Conservation (phyloP, 805 yeast genomes). For the Wickerhamomyces alni region DNA sequence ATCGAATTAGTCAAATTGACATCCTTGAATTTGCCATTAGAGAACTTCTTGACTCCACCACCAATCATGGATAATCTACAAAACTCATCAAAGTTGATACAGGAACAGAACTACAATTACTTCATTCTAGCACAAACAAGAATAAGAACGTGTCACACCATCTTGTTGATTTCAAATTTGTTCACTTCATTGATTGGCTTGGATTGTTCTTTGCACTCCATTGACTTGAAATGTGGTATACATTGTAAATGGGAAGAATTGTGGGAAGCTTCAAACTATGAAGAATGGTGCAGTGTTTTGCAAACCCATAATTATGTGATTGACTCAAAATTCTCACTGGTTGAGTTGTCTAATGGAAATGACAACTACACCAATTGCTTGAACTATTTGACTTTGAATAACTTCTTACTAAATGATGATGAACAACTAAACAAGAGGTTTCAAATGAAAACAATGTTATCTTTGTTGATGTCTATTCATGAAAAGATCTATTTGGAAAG, state of each 20-base stretch:
- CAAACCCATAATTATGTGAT: constrained; percentile 31
- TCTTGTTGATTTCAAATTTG: constrained; percentile 52
- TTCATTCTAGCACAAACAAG: constrained; percentile 72
- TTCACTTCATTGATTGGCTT: constrained; percentile 43
- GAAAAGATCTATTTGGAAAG: constrained; percentile 57
- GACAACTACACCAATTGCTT: constrained; percentile 40
- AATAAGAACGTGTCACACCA: constrained; percentile 65
- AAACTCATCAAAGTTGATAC: constrained; percentile 22
- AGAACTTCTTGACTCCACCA: constrained; percentile 35
- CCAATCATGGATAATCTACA: constrained; percentile 30
- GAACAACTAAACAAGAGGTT: constrained; percentile 29
- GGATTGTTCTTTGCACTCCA: constrained; percentile 36
- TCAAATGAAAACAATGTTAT: constrained; percentile 44
- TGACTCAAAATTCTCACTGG: constrained; percentile 49
- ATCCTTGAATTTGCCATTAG: constrained; percentile 58
- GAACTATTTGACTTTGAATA: constrained; percentile 37
- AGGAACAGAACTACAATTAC: constrained; percentile 34
- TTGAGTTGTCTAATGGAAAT: constrained; percentile 49
- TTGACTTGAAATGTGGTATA: constrained; percentile 56
- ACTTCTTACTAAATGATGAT: constrained; percentile 31
- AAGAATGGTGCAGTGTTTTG: constrained; percentile 45
- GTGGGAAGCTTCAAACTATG: constrained; percentile 47
- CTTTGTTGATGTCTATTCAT: constrained; percentile 59
- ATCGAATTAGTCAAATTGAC: constrained; percentile 72
- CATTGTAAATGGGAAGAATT: constrained; percentile 55